Evolutionary conservation across 228 moss, liverwort and hornwort species (phyloP), one percentile per base, ranked within the genome.

Genomic region (Sphagnum magellanicum): DNA sequence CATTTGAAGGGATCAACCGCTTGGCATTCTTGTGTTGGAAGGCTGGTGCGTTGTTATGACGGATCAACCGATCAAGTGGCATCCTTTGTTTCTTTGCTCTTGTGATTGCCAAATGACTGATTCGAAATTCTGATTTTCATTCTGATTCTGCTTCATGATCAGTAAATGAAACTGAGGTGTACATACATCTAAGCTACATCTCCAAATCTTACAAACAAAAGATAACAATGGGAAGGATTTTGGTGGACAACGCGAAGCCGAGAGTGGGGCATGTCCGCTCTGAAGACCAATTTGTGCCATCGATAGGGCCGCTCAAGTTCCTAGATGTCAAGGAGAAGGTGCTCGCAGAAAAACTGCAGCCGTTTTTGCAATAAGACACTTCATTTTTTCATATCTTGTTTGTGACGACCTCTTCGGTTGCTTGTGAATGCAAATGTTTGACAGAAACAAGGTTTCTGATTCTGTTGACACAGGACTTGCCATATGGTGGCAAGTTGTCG

Each of bases 311-410:
- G 48, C 71, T 74, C 50, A 78, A 60, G 67, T 4, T 71, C 9
- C 74, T 74, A 48, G 60, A 53, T 49, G 65, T 73, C 61, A 77
- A 77, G 69, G 59, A 68, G 15, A 74, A 74, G 78, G 78, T 74
- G 15, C 58, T 63, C 74, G 6, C 70, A 61, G 4, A 47, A 32
- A 63, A 8, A 32, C 32, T 6, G 46, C 4, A 16, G 16, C 15
- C 8, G 46, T 12, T 48, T 63, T 32, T 47, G 6, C 16, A 57
- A 8, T 57, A 57, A 57, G 55, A 57, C 55, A 57, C 55, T 57
- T 57, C 13, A 4, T 57, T 57, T 8, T 8, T 13, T 4, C 13
- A 1, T 8, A 1, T 57, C 13, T 57, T 57, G 8, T 13, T 57
- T 57, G 55, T 57, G 55, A 57, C 55, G 32, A 32, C 32, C 32